Conservation (phyloP, 2,329 filamentous ascomycete species). For the Annulohypoxylon truncatum region DNA sequence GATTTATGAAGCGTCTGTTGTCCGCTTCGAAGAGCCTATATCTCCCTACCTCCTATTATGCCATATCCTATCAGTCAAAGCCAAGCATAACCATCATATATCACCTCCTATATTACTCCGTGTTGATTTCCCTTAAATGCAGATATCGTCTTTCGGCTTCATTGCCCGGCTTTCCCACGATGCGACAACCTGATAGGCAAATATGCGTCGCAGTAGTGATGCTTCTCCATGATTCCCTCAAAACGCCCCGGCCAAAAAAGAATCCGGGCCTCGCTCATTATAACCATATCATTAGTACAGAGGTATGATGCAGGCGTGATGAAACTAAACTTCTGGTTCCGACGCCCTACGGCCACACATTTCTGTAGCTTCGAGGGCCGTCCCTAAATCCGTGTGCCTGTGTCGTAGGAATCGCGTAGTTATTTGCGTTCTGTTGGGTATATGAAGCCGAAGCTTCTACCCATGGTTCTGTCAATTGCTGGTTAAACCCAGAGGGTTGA, state of each 20-base stretch:
- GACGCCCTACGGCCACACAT: conserved; percentile 32
- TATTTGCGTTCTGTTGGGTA: conserved; percentile 24
- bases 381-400: conserved; percentile 28
- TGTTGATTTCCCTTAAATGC: conserved; percentile 29
- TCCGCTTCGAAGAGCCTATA: conserved; percentile 29
- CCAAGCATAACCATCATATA: conserved; percentile 27
- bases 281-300: conserved; percentile 30
- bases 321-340: conserved; percentile 1
- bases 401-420: conserved; percentile 32
- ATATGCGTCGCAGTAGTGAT: conserved; percentile 30
- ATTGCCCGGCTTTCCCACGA: conserved; percentile 7
- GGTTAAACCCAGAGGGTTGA: conserved; percentile 24
- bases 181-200: conserved; percentile 19
- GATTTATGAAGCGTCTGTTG: conserved; percentile 29
- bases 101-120: conserved; percentile 15
- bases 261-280: conserved; percentile 6
- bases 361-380: conserved; percentile 20
- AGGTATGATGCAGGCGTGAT: conserved; percentile 6
- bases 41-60: conserved; percentile 17
- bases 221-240: conserved; percentile 20
- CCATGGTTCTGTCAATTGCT: conserved; percentile 34
- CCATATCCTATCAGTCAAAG: conserved; percentile 16
- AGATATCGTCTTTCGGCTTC: conserved; percentile 19
- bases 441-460: conserved; percentile 33
- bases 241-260: conserved; percentile 32